These are phyloP conservation scores for Syzygium jambos DNA, from an alignment of 345 rosid genomes.

Conservation along the genomic window DNA sequence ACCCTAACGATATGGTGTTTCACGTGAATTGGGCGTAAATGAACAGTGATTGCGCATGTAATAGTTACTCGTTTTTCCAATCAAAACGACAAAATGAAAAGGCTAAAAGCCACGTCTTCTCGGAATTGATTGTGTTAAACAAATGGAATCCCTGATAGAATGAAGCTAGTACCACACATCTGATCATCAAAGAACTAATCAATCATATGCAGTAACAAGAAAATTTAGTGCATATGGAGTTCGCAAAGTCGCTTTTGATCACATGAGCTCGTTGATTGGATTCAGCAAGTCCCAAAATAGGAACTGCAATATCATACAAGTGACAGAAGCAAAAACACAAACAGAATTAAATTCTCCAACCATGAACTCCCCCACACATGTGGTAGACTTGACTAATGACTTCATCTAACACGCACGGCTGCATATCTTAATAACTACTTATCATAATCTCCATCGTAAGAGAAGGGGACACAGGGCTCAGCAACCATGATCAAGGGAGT, in stretches of 20 bases:
- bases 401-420: not conserved
- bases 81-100: not conserved
- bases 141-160: not conserved
- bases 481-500: not conserved
- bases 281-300: not conserved
- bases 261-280: not conserved
- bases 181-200: not conserved
- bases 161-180: not conserved
- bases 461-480: not conserved
- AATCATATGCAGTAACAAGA: not conserved
- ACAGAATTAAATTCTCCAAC: not conserved
- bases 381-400: not conserved
- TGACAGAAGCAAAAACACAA: not conserved
- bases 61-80: not conserved
- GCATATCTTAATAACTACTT: not conserved
- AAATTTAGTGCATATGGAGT: not conserved
- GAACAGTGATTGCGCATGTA: not conserved
- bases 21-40: not conserved
- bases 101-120: not conserved
- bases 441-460: not conserved
- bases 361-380: not conserved
- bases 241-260: not conserved
- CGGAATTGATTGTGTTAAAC: not conserved
- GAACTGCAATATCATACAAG: not conserved
- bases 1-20: not conserved